A percentile compares a stretch with the other conserved stretches of the same genome.
Evolutionary conservation across 148 eudicot genomes (phyloP).

Genomic region (Drosera capensis): DNA sequence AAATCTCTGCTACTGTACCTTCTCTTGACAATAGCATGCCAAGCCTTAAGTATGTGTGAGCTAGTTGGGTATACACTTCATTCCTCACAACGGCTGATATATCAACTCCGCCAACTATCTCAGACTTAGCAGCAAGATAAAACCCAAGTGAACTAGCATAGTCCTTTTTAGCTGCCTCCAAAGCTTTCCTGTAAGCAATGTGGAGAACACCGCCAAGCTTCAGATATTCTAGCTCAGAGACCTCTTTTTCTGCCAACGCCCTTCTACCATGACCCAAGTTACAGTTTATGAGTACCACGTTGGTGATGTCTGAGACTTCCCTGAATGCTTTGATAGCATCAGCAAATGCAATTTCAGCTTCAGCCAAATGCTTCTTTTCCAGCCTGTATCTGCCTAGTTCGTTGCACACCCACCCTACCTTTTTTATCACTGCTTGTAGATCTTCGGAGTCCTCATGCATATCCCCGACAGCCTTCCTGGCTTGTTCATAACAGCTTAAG

Average conservation of each 20-base stretch:
- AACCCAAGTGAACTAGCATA: constrained; percentile 57
- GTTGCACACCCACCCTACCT: constrained; percentile 98
- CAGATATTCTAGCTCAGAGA: constrained; percentile 39
- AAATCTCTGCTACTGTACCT: constrained; percentile 54
- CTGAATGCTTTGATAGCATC: constrained; percentile 71
- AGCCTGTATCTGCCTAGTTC: constrained; percentile 76
- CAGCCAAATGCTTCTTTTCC: constrained; percentile 47
- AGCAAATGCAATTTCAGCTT: constrained; percentile 75
- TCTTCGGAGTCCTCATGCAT: constrained; percentile 32
- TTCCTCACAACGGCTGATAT: constrained; percentile 26
- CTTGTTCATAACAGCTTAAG: constrained; percentile 64
- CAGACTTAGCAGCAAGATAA: constrained; percentile 73
- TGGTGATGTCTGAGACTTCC: constrained; percentile 69
- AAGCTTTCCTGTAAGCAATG: constrained; percentile 42
- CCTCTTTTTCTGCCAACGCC: constrained; percentile 70
- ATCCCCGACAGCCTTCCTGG: constrained; percentile 42
- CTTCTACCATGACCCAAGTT: constrained; percentile 94
- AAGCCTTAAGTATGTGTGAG: constrained; percentile 81
- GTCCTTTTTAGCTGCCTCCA: constrained; percentile 56
- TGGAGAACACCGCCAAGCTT: constrained; percentile 32
- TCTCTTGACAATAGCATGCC: constrained; percentile 85
- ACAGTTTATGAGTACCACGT: constrained; percentile 69
- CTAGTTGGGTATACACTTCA: constrained; percentile 81
- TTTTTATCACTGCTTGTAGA: constrained; percentile 48
- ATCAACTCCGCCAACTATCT: constrained; percentile 26